These are phyloP conservation scores for Arthrinium phaeospermum DNA, from an alignment of 2,329 filamentous ascomycete genomes.

Conservation along the genomic window DNA sequence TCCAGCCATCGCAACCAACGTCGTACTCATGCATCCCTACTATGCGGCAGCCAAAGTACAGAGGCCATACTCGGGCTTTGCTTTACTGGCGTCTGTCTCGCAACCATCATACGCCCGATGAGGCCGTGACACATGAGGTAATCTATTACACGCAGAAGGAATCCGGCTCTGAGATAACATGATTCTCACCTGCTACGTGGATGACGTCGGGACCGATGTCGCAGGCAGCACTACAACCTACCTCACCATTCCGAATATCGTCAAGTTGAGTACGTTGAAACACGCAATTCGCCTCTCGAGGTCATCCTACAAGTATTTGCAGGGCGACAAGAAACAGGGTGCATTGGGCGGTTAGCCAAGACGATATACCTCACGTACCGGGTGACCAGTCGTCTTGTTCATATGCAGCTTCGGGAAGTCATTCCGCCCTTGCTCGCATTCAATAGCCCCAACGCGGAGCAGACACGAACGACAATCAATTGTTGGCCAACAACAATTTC, in stretches of 20 bases:
- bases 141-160: neutral
- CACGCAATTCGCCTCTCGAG: neutral
- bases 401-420: neutral
- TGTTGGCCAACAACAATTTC: neutral
- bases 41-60: neutral
- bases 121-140: neutral
- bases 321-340: neutral
- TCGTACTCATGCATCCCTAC: neutral
- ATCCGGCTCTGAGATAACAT: neutral
- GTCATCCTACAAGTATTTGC: neutral
- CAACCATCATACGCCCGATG: neutral
- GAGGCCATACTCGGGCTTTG: neutral
- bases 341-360: neutral
- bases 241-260: neutral
- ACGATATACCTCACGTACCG: conserved; percentile 4
- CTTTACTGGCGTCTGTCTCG: neutral
- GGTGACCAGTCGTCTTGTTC: neutral
- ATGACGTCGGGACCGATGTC: neutral
- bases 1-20: neutral
- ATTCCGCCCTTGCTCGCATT: conserved; percentile 15
- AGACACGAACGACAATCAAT: conserved; percentile 5
- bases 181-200: neutral
- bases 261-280: neutral
- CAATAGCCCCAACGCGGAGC: neutral
- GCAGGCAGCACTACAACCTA: neutral